Base-by-base conservation (phyloP, 164 flowering plant genomes). In the Vitis rotundifolia region DNA sequence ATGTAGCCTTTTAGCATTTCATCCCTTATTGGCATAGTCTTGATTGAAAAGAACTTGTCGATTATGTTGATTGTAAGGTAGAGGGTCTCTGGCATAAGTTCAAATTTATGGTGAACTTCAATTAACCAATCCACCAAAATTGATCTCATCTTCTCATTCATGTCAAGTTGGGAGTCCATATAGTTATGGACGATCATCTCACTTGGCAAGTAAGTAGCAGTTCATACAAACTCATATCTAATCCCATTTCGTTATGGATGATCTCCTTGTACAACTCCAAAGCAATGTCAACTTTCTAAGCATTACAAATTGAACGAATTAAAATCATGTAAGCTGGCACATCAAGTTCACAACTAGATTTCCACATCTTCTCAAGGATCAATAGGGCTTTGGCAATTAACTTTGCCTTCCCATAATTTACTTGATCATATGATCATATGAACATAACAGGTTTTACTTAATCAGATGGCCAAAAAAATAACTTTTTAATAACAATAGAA, bases 201-300 rank as follows among this genome's bases (percentile, higher is more conserved):
- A n/a, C 49, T 78, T 0, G 19, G 19, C 19, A 19, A 19, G 19
- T 19, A 19, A 19, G 19, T 19, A 19, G 19, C 19, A 19, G 19
- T 19, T 19, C 19, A 19, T 1, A 19, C 19, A 19, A 19, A 19
- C 19, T 19, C 64, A 74, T 61, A 64, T 81, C 84, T 59, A 88
- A 61, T 4, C 15, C 73, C 72, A 87, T 74, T 48, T 75, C 84
- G 69, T 83, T 89, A 13, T 53, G 69, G 1, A 77, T 79, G 91
- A 88, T 88, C 70, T 92, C 97, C 76, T 81, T 86, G 81, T 91
- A 92, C 58, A 86, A 19, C 72, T 89, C 97, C 76, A 85, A 55
- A 0, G 93, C 98, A 73, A 91, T 74, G n/a, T 92, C 97, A 18
- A 84, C 71, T 69, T 86, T 88, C 29, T 82, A 68, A 14, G 83